Conservation (phyloP, 2,329 filamentous ascomycete genomes). For the Capronia americana region DNA sequence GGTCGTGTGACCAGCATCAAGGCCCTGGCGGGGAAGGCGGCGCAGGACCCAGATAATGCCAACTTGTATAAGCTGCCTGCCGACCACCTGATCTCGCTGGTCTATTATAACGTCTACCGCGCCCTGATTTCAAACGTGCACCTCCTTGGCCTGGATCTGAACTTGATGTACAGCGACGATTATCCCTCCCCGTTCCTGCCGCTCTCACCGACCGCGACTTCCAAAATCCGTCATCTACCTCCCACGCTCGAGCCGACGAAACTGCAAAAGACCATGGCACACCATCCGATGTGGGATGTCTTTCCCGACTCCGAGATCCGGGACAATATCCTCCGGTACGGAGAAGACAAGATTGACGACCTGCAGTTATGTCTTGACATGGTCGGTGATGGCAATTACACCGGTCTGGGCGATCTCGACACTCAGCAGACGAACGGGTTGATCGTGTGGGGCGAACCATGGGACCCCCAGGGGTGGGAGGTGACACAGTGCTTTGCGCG, state of each 20-base stretch:
- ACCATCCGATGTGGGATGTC: slow-evolving; percentile 52
- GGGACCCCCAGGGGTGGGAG: slow-evolving; percentile 57
- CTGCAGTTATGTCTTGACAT: slow-evolving; percentile 49
- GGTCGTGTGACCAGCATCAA: slow-evolving; percentile 20
- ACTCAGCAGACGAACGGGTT: slow-evolving; percentile 43
- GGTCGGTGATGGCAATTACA: slow-evolving; percentile 39
- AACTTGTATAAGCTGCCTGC: slow-evolving; percentile 36
- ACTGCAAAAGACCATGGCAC: slow-evolving; percentile 46
- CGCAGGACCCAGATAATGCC: slow-evolving; percentile 18
- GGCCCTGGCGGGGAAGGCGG: slow-evolving; percentile 17
- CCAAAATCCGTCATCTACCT: slow-evolving; percentile 39
- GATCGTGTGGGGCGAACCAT: slow-evolving; percentile 59
- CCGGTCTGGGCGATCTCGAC: slow-evolving; percentile 7
- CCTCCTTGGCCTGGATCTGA: slow-evolving; percentile 41
- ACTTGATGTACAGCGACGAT: slow-evolving; percentile 37
- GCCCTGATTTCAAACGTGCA: slow-evolving; percentile 43
- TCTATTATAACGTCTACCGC: slow-evolving; percentile 47
- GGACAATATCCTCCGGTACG: slow-evolving; percentile 48
- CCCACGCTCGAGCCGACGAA: slow-evolving; percentile 47
- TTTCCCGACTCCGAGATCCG: slow-evolving; percentile 49
- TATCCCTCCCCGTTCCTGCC: slow-evolving; percentile 37
- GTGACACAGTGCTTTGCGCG: slow-evolving; percentile 52
- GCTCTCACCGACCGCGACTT: slow-evolving; percentile 28
- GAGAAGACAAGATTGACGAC: slow-evolving; percentile 45
- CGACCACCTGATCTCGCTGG: slow-evolving; percentile 46